Base-by-base conservation (phyloP, 23 red algal species). In the Gracilaria vermiculophylla region DNA sequence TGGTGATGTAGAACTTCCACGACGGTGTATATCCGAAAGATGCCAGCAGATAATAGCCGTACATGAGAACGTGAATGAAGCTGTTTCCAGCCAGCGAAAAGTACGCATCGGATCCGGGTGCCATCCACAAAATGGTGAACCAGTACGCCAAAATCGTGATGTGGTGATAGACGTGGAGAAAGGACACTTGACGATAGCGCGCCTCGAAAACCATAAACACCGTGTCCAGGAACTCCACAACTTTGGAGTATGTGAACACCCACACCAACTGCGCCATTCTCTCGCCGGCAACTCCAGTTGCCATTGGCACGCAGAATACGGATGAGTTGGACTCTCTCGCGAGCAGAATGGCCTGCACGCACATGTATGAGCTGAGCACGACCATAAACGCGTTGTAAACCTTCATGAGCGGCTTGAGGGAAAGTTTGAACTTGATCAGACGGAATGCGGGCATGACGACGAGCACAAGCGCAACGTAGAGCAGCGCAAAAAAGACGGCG, bases 311-410 rank as follows among this genome's bases (percentile, higher is more conserved):
- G 52, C 93, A 95, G 52, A 87, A 95, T 20, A 95, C 74, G 13
- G 84, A 84, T 29, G 76, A 61, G 64, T 88, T 76, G 14, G 80
- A 86, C 21, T 31, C 61, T 45, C 43, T 39, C 41, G 85, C 84
- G 0, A 91, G 93, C 29, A 76, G 33, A 62, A 95, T 79, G 21
- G 57, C 39, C 47, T 85, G 74, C 39, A 81, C 62, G 33, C 93
- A 64, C 93, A 95, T 95, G 42, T 95, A 95, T 19, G 65, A 52
- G 37, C 73, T 82, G 47, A 95, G 85, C 31, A 52, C 47, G 5
- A 95, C 93, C 93, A 95, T 95, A 62, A 95, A 95, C 1, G 78
- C 45, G 87, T 95, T 95, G 69, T 95, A 95, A 41, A 83, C 57
- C 16, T 74, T 77, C 93, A 94, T 94, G 16, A 94, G 12, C 29